These are phyloP conservation scores for Biscogniauxia sp. DNA, from an alignment of 2,329 filamentous ascomycete species.

Conservation along the genomic window DNA sequence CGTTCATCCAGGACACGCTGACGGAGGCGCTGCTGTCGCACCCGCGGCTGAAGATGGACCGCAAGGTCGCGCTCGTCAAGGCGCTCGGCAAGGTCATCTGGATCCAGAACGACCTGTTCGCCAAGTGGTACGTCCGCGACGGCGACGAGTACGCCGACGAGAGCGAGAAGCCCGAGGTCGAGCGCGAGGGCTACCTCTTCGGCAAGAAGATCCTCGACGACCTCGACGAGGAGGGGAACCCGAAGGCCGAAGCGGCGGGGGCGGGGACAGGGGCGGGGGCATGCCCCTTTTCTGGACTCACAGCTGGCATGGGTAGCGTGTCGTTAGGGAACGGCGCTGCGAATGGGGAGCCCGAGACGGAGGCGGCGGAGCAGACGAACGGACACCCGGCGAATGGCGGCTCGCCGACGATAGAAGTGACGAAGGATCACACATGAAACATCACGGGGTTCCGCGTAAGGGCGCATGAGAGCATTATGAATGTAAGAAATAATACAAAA, in stretches of 20 bases:
- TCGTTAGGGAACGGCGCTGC: background rate
- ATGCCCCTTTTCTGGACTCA: constrained; percentile 25
- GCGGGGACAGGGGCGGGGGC: background rate
- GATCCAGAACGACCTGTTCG: constrained; percentile 85
- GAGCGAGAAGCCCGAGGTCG: constrained; percentile 48
- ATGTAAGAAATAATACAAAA: background rate
- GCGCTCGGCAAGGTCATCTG: constrained; percentile 79
- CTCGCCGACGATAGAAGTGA: background rate
- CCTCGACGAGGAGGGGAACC: constrained; percentile 37
- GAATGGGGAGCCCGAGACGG: background rate
- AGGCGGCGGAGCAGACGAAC: no score
- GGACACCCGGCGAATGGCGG: background rate
- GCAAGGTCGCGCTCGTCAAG: constrained; percentile 72
- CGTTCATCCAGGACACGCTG: constrained; percentile 75
- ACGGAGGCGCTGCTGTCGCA: constrained; percentile 73
- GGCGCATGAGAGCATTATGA: background rate
- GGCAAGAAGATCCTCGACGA: constrained; percentile 57
- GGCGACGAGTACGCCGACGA: constrained; percentile 56
- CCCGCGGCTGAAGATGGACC: constrained; percentile 61
- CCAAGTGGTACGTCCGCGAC: constrained; percentile 73
- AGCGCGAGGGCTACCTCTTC: constrained; percentile 63
- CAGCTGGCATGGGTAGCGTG: constrained; percentile 7
- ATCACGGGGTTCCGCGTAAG: background rate
- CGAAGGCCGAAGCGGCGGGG: background rate
- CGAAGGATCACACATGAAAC: background rate